phyloP scores from a whole-genome alignment of 1,284 basidiomycete species.

The Naganishia sp. region DNA sequence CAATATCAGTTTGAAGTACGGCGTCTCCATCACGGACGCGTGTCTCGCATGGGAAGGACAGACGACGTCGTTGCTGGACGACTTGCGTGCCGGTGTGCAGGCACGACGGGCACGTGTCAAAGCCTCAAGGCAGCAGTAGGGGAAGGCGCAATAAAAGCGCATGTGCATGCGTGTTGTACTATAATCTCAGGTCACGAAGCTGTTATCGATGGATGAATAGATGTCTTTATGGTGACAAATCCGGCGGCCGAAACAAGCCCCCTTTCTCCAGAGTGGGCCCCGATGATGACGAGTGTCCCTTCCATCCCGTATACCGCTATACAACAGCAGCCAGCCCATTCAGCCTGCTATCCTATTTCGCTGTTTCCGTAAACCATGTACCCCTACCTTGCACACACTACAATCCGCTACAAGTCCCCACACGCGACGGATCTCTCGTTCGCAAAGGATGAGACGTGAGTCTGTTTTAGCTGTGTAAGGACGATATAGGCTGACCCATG shows the following conservation, averaged over 20 bases:
- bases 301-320: not conserved
- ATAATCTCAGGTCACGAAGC: too few species aligned
- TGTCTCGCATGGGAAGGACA: slow-evolving; percentile 82
- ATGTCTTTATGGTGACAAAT: too few species aligned
- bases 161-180: not conserved
- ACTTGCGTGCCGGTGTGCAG: slow-evolving; percentile 75
- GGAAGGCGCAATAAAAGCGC: too few species aligned
- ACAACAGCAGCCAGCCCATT: not conserved
- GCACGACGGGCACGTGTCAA: slow-evolving; percentile 62
- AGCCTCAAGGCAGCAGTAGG: slow-evolving; percentile 38
- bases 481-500: too few species aligned
- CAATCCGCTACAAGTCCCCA: slow-evolving; percentile 53
- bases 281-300: too few species aligned
- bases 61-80: slow-evolving; percentile 76
- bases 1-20: slow-evolving; percentile 65
- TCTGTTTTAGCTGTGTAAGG: not conserved
- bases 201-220: too few species aligned
- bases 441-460: slow-evolving; percentile 53
- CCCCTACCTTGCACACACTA: slow-evolving; percentile 51
- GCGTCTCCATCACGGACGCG: slow-evolving; percentile 64
- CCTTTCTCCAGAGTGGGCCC: too few species aligned
- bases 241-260: too few species aligned
- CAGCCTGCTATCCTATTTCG: too few species aligned
- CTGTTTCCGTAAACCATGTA: slow-evolving; percentile 27
- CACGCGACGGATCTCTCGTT: slow-evolving; percentile 54